Evolutionary conservation across 2,329 filamentous ascomycete species (phyloP).

Genomic region (Shiraia bambusicola): DNA sequence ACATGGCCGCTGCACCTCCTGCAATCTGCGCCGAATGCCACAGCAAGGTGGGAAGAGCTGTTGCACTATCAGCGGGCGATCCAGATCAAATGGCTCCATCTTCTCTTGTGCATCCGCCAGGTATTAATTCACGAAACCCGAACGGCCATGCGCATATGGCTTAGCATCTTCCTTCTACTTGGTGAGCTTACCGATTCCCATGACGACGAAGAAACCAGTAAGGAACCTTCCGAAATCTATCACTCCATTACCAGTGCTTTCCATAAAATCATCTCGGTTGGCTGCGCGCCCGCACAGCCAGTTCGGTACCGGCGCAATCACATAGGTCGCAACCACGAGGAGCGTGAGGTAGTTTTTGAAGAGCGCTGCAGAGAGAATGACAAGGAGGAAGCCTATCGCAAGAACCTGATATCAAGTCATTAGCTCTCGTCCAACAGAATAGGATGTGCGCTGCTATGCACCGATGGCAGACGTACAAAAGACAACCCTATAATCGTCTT

Average conservation of each 20-base stretch:
- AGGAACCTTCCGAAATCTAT: constrained; percentile 91
- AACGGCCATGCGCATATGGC: not conserved
- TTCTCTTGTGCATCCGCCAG: too few species aligned
- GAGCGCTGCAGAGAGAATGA: constrained; percentile 95
- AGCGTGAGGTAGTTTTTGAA: constrained; percentile 94
- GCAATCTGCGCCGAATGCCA: constrained; percentile 84
- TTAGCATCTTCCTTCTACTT: not conserved
- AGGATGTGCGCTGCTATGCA: constrained; percentile 14
- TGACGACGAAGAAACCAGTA: constrained; percentile 93
- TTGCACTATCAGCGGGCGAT: constrained; percentile 15
- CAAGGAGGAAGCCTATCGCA: constrained; percentile 96
- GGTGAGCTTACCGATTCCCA: constrained; percentile 82
- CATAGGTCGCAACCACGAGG: constrained; percentile 92
- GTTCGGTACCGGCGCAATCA: constrained; percentile 91
- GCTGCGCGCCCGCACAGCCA: constrained; percentile 89
- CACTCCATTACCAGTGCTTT: constrained; percentile 75
- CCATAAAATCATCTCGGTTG: constrained; percentile 96
- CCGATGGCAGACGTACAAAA: constrained; percentile 64
- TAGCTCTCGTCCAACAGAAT: too few species aligned
- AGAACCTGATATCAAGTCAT: constrained; percentile 62
- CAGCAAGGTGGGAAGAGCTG: constrained; percentile 84
- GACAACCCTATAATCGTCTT: constrained; percentile 99
- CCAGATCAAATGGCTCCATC: not conserved
- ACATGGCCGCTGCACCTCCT: constrained; percentile 90
- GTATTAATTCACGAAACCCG: too few species aligned